A percentile compares a stretch with the other conserved stretches of the same genome.
Evolutionary conservation across 805 yeast genomes (phyloP).

Genomic region (Maudiozyma barnettii): DNA sequence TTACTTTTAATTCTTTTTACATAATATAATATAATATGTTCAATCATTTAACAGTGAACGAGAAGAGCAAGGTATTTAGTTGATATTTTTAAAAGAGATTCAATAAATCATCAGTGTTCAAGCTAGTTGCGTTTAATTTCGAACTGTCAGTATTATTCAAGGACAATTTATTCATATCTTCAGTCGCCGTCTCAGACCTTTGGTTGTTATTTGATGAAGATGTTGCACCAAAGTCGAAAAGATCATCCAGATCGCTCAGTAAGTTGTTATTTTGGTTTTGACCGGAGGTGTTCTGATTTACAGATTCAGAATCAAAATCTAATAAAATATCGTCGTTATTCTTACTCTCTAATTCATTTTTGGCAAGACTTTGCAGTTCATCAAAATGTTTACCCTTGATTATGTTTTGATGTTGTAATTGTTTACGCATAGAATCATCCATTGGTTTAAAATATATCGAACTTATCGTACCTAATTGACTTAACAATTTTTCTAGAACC

Average conservation of each 20-base stretch:
- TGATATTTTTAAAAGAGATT: conserved; percentile 18
- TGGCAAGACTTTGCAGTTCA: conserved; percentile 70
- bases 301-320: conserved; percentile 67
- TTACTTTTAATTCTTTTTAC: too few species aligned
- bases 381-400: conserved; percentile 51
- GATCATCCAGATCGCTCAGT: conserved; percentile 66
- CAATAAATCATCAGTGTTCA: conserved; percentile 23
- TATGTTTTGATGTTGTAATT: conserved; percentile 28
- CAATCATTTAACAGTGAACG: too few species aligned
- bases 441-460: conserved; percentile 87
- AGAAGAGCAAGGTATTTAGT: too few species aligned
- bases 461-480: conserved; percentile 75
- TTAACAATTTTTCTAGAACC: conserved; percentile 55
- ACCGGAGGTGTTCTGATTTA: conserved; percentile 13
- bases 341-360: conserved; percentile 57
- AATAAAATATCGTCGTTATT: conserved; percentile 70
- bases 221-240: conserved; percentile 38
- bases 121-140: conserved; percentile 2
- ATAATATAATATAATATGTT: too few species aligned
- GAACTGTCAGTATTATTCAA: background rate
- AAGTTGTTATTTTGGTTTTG: conserved; percentile 31
- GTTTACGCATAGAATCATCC: conserved; percentile 39
- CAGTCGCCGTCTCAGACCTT: background rate
- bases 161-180: conserved; percentile 2
- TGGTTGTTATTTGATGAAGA: background rate